Evolutionary conservation across 2,329 filamentous ascomycete species (phyloP), one percentile per base, ranked within the genome.

Genomic region (Arthrobotrys musiformis): DNA sequence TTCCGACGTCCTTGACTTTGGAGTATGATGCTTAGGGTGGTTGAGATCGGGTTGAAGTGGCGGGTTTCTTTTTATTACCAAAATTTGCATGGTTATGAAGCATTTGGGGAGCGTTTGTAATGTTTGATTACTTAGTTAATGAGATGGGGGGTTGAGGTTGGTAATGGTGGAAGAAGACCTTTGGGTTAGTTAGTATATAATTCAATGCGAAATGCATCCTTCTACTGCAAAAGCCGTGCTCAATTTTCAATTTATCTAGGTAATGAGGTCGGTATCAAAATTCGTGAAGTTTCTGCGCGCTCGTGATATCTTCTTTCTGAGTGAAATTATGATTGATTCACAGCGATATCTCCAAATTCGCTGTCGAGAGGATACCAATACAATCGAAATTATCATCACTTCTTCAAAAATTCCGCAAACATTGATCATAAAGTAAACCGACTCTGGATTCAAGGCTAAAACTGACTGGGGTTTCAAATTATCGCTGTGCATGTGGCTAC

Each of bases 1-100:
- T 85, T 54, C 84, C 85, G 8, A 85, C 84, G 4, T 83, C 82
- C 2, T 77, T 86, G 58, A 83, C 82, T 1, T 72, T 86, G 5
- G 83, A 85, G 37, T 73, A 67, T 19, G 69, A 73, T 61, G 69
- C 61, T 42, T 73, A 33, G n/a, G 50, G 30, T n/a, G n/a, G n/a
- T n/a, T 46, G 15, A 24, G 26, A 35, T 11, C 13, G 44, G 13
- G 44, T 48, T 56, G 28, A 7, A 33, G 15, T 15, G 7, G 26
- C 40, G 1, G 26, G 24, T 66, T 50, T 15, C 19, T 52, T 33
- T 30, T 5, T 30, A 5, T n/a, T 19, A 40, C 24, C 54, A 26
- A 37, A 58, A 40, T 37, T 66, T 37, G 44, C 13, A 66, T 50
- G 17, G 13, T 40, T 28, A 13, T 48, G 33, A n/a, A 28, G 54